Conservation (phyloP, 306 rosid genomes). For the Argentina anserina region DNA sequence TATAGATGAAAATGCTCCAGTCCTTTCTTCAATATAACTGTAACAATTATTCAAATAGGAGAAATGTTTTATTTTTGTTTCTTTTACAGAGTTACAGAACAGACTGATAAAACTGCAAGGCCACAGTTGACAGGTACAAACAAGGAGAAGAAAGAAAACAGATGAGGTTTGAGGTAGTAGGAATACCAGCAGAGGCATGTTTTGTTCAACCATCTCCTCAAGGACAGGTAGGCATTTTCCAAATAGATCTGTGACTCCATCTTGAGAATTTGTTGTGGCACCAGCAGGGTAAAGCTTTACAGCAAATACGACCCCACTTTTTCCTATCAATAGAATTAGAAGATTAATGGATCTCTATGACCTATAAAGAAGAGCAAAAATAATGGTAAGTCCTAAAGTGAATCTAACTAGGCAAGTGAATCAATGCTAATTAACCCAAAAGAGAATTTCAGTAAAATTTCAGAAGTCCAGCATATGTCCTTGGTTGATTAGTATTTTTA, state of each 20-base stretch:
- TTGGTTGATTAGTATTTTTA: no score
- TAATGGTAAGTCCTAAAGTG: no score
- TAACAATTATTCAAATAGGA: neutral
- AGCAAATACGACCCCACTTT: conserved; percentile 68
- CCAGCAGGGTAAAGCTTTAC: conserved; percentile 95
- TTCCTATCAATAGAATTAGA: no score
- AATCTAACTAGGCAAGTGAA: no score
- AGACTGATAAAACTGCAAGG: conserved; percentile 6
- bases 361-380: no score
- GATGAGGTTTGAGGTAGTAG: neutral
- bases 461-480: no score
- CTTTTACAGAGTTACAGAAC: neutral
- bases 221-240: conserved; percentile 85
- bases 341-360: no score
- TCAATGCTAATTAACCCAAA: no score
- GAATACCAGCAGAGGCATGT: conserved; percentile 72
- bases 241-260: conserved; percentile 84
- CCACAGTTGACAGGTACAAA: neutral
- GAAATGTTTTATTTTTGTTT: neutral
- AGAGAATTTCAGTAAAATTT: no score
- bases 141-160: neutral
- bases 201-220: conserved; percentile 72
- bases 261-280: conserved; percentile 91
- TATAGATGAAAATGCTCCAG: no score
- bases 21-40: neutral